These are phyloP conservation scores for Apophysomyces sp. DNA, from an alignment of 371 early-diverging fungal genomes.

Conservation along the genomic window DNA sequence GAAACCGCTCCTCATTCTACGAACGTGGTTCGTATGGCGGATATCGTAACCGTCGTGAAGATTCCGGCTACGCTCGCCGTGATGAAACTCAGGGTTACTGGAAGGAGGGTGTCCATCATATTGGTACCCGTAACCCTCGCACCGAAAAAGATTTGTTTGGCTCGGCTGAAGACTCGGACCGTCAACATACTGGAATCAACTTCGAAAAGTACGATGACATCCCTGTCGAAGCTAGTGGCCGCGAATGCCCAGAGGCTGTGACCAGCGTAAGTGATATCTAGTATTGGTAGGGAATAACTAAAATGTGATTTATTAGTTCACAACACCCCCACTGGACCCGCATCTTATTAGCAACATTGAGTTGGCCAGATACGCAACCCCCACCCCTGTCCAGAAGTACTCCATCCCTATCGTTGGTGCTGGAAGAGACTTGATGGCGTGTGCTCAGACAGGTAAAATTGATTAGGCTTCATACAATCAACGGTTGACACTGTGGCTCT, in stretches of 20 bases:
- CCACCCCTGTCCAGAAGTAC: conserved; percentile 95
- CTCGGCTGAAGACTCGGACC: conserved; percentile 61
- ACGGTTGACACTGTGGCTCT: not conserved
- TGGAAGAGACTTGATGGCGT: conserved; percentile 75
- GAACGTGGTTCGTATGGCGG: conserved; percentile 35
- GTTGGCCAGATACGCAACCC: conserved; percentile 85
- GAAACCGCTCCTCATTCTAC: conserved; percentile 10
- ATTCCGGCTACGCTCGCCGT: conserved; percentile 42
- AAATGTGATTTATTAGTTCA: conserved; percentile 75
- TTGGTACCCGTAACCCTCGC: conserved; percentile 70
- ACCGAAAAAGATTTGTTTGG: conserved; percentile 83
- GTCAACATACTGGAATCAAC: conserved; percentile 86
- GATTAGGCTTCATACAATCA: not conserved
- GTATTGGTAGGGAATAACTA: conserved; percentile 89
- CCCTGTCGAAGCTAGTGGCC: conserved; percentile 92
- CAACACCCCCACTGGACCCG: conserved; percentile 77
- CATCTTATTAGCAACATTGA: conserved; percentile 91
- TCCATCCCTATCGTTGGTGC: conserved; percentile 66
- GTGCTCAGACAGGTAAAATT: conserved; percentile 78
- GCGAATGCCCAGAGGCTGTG: conserved; percentile 78
- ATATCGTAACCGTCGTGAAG: conserved; percentile 48
- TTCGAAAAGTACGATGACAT: conserved; percentile 97
- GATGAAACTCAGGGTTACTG: conserved; percentile 63
- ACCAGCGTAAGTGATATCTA: conserved; percentile 76
- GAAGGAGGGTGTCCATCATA: conserved; percentile 74